Conservation (phyloP, 2,329 filamentous ascomycete genomes). For the Colletotrichum camelliae region DNA sequence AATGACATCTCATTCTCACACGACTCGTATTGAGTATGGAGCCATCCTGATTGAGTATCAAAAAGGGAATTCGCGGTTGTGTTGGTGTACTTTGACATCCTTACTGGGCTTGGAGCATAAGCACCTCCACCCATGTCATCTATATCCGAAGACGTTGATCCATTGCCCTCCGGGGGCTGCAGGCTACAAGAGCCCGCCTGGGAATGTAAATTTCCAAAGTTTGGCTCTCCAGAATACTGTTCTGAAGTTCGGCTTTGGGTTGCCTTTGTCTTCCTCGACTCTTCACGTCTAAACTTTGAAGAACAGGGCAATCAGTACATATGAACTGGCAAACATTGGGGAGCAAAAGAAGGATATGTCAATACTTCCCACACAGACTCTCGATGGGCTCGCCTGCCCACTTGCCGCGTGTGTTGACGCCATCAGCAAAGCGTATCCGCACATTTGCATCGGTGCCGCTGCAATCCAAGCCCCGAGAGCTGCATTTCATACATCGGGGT, state of each 20-base stretch:
- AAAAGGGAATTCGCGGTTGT: not conserved
- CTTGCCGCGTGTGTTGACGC: not conserved
- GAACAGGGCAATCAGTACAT: not conserved
- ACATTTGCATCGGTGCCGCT: not conserved
- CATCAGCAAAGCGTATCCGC: not conserved
- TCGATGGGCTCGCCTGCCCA: not conserved
- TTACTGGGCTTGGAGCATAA: not conserved
- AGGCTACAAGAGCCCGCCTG: not conserved
- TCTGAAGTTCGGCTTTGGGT: not conserved
- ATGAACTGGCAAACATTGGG: not conserved
- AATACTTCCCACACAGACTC: not conserved
- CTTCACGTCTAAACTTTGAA: not conserved
- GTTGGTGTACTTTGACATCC: fast-evolving
- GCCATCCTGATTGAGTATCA: not conserved
- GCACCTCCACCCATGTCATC: not conserved
- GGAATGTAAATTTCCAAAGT: not conserved
- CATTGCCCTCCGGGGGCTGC: not conserved
- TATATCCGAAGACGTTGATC: not conserved
- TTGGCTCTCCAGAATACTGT: not conserved
- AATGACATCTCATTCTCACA: not conserved
- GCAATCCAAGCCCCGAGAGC: not conserved
- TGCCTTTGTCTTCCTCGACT: not conserved
- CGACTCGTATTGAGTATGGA: fast-evolving
- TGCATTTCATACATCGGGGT: not conserved
- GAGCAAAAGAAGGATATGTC: not conserved